Base-by-base conservation (phyloP, 306 rosid species). In the Quercus variabilis region DNA sequence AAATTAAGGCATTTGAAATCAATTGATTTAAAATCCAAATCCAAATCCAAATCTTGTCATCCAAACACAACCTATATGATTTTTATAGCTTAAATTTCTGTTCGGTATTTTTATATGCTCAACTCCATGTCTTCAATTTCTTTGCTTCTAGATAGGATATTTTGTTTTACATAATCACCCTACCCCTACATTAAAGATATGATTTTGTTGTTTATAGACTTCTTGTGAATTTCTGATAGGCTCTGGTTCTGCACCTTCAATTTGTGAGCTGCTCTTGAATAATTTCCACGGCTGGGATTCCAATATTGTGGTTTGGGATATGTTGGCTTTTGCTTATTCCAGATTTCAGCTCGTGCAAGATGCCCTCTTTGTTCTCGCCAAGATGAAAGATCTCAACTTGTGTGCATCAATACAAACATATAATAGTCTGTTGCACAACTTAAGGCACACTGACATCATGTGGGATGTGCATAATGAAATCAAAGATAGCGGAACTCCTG, bases 351-450 rank as follows among this genome's bases (percentile, higher is more conserved):
- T 88, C 86, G 85, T 85, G 46, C 83, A 83, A 58, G 91, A 88
- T 74, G 86, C 89, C 3, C 85, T 88, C 67, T 79, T 83, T 74
- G 86, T 88, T 70, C 77, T 88, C 35, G 91, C 89, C 69, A 74
- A 74, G 83, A 86, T 88, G 91, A 88, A 83, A 84, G 86, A 83
- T 74, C 76, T 85, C 73, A 77, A 84, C 78, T 73, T 88, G 77
- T 80, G 20, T 35, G 83, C 84, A 63, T 88, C 88, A 33, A 65
- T 81, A 68, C 41, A 80, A 46, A 86, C 89, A 5, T 86, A 83
- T 81, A 88, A 88, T 69, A 69, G 83, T 76, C 60, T 88, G 72
- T 64, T 88, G 88, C 75, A 83, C 68, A 88, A 88, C 70, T 74
- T 88, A 60, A 85, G 89, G 80, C 78, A 76, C 54, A 79, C 83